These are phyloP conservation scores for Urostyla sp. DNA, from an alignment of 73 alveolate genomes.

Conservation along the genomic window DNA sequence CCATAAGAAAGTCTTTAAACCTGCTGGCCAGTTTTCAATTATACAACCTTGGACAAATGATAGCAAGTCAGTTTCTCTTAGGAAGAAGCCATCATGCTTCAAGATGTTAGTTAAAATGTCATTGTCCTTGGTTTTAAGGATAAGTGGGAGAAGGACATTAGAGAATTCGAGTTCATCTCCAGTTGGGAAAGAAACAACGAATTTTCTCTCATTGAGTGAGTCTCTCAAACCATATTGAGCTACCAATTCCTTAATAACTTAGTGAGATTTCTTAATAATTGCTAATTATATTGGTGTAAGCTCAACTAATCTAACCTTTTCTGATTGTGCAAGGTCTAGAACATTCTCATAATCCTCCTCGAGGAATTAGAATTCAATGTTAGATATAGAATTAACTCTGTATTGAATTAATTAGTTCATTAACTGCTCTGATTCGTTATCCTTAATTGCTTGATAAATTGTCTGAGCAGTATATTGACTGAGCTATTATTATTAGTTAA, in stretches of 20 bases:
- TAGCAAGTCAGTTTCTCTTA: background rate
- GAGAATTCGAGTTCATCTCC: conserved; percentile 1
- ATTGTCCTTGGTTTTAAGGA: conserved; percentile 22
- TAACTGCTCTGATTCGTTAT: too few species aligned
- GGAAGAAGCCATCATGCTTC: background rate
- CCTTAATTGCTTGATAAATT: too few species aligned
- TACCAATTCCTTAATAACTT: conserved; percentile 10
- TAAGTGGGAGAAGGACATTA: conserved; percentile 8
- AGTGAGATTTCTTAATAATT: background rate
- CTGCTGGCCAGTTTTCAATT: background rate
- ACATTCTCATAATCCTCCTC: conserved; percentile 49
- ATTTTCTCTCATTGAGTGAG: background rate
- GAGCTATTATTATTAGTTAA: too few species aligned
- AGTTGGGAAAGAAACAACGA: background rate
- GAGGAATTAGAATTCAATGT: too few species aligned
- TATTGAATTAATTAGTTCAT: too few species aligned
- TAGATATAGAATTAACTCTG: too few species aligned
- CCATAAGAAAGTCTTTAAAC: background rate
- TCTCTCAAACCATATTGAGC: conserved; percentile 11
- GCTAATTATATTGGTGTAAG: conserved; percentile 18
- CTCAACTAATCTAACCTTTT: background rate
- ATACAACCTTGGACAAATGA: background rate
- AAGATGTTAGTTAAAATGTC: conserved; percentile 2
- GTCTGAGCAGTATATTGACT: too few species aligned
- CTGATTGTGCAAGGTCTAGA: conserved; percentile 9